phyloP scores from a whole-genome alignment of 805 yeast genomes.

The Cephaloascus fragrans region DNA sequence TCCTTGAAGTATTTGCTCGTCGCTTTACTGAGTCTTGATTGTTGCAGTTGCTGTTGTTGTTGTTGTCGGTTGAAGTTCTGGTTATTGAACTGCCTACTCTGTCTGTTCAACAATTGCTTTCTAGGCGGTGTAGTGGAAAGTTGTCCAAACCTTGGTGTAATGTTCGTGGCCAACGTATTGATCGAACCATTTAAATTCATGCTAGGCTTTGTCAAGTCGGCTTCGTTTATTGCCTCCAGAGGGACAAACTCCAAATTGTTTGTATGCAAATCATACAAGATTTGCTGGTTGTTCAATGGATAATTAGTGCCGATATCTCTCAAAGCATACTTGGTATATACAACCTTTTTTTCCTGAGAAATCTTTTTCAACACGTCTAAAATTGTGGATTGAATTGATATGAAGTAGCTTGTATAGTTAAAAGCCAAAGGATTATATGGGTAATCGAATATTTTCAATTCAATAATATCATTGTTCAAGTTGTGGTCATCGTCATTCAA shows the following conservation, averaged over 20 bases:
- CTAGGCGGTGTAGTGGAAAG: neutral
- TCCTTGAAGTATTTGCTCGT: conserved; percentile 19
- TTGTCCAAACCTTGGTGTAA: neutral
- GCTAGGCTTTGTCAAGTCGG: neutral
- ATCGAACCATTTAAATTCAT: neutral
- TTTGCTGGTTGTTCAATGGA: neutral
- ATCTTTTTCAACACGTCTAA: neutral
- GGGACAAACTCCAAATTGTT: neutral
- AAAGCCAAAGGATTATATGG: neutral
- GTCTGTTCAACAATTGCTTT: neutral
- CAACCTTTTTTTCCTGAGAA: neutral
- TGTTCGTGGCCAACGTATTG: neutral
- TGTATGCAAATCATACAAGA: neutral
- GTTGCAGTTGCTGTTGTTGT: no score
- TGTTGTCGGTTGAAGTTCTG: neutral
- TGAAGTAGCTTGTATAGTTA: neutral
- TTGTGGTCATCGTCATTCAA: neutral
- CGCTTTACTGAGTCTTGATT: neutral
- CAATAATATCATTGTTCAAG: neutral
- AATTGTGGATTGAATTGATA: neutral
- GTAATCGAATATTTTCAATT: conserved; percentile 1
- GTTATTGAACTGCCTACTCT: conserved; percentile 1
- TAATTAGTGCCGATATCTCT: neutral
- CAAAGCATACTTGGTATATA: neutral
- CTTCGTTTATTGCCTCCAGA: neutral